phyloP scores from a whole-genome alignment of 345 rosid genomes.

The Nephelium lappaceum region DNA sequence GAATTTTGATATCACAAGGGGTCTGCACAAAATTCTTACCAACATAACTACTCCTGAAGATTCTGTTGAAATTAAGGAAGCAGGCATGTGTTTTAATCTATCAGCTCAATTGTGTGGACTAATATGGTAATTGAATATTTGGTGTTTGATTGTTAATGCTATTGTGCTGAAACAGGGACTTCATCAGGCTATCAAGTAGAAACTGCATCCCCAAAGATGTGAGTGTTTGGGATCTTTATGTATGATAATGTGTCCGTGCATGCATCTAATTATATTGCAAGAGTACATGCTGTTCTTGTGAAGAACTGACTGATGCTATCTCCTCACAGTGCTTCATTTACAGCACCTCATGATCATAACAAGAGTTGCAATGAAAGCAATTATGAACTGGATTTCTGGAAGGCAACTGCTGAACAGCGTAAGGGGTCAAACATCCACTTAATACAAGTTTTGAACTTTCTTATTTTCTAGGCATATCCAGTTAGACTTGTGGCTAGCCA shows the following conservation, averaged over 20 bases:
- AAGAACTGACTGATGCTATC: constrained; percentile 23
- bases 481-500: constrained; percentile 17
- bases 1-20: constrained; percentile 22
- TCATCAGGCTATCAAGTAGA: constrained; percentile 36
- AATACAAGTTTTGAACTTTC: constrained; percentile 21
- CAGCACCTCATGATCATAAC: constrained; percentile 28
- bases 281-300: constrained; percentile 11
- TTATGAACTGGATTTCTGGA: constrained; percentile 28
- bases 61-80: constrained; percentile 33
- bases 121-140: constrained; percentile 1
- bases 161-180: constrained; percentile 47
- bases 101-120: constrained; percentile 15
- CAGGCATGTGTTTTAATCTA: constrained; percentile 38
- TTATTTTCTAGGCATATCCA: constrained; percentile 14
- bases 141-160: constrained; percentile 13
- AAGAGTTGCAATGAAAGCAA: constrained; percentile 29
- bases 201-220: constrained; percentile 49
- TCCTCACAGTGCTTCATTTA: constrained; percentile 31
- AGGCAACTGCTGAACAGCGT: constrained; percentile 46
- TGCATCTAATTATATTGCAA: constrained; percentile 21
- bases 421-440: constrained; percentile 27
- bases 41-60: constrained; percentile 18
- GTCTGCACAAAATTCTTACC: constrained; percentile 15
- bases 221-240: constrained; percentile 22
- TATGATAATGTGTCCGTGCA: constrained; percentile 3